Conservation (phyloP, 73 alveolate genomes). For the Paramecium sexaurelia region DNA sequence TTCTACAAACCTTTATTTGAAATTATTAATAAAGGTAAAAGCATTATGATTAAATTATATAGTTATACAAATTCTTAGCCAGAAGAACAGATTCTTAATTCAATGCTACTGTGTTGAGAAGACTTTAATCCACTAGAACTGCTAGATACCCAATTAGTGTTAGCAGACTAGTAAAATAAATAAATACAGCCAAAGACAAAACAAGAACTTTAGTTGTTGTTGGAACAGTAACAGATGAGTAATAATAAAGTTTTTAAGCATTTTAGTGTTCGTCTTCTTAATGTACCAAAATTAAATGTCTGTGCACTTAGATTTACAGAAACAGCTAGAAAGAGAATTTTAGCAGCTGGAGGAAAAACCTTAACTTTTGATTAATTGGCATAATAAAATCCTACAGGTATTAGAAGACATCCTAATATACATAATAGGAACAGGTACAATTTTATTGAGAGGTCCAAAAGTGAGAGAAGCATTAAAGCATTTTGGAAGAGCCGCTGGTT, state of each 20-base stretch:
- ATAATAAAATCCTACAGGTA: conserved; percentile 90
- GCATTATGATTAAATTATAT: neutral
- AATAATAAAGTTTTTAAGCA: neutral
- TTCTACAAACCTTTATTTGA: conserved; percentile 67
- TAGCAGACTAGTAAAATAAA: conserved; percentile 87
- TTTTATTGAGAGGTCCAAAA: conserved; percentile 95
- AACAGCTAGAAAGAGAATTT: conserved; percentile 97
- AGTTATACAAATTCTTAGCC: conserved; percentile 83
- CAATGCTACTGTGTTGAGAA: conserved; percentile 89
- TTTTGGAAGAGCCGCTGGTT: conserved; percentile 97
- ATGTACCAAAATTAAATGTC: conserved; percentile 92
- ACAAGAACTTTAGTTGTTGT: conserved; percentile 84
- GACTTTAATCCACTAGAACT: conserved; percentile 88
- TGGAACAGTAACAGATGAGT: conserved; percentile 96
- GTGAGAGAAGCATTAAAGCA: conserved; percentile 96
- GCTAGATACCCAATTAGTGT: conserved; percentile 94
- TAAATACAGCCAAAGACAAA: conserved; percentile 73
- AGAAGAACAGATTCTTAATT: conserved; percentile 97
- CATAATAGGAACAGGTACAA: conserved; percentile 82
- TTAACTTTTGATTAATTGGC: conserved; percentile 96
- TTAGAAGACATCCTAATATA: neutral
- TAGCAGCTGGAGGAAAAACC: conserved; percentile 94
- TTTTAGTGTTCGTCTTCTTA: conserved; percentile 77
- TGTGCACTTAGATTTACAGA: conserved; percentile 97
- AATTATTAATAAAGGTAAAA: conserved; percentile 46